Percentiles rank a stretch among this genome's conserved stretches.
These are phyloP conservation scores for Domatiomyces globalis DNA, from an alignment of 2,329 filamentous ascomycete genomes.

Conservation along the genomic window DNA sequence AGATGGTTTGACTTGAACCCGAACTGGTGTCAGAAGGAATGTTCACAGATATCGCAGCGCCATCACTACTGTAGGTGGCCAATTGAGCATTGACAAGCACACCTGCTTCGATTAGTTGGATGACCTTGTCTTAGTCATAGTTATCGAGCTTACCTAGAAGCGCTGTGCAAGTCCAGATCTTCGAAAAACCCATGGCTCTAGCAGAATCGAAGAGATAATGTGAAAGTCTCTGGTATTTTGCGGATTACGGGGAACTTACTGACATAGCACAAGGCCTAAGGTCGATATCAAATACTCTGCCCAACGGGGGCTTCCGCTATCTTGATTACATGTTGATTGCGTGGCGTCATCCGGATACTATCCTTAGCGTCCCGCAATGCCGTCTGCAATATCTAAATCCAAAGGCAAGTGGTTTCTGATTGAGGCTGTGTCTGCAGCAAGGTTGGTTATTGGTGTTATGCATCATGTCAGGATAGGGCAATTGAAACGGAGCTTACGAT, in stretches of 20 bases:
- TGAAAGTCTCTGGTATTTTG: too few species aligned
- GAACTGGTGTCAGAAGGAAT: constrained; percentile 39
- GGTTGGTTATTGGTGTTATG: not conserved
- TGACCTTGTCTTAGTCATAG: not conserved
- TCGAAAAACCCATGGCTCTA: constrained; percentile 2
- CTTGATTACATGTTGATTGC: not conserved
- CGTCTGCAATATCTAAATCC: not conserved
- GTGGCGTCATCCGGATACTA: not conserved
- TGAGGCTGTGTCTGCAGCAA: not conserved
- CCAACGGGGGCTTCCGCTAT: not conserved
- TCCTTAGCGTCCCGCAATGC: not conserved
- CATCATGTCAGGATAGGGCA: not conserved
- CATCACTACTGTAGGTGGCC: constrained; percentile 6
- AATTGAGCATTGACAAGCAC: constrained; percentile 13
- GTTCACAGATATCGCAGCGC: constrained; percentile 30
- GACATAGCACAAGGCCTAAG: not conserved
- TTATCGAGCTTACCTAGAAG: constrained; percentile 1
- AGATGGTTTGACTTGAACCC: constrained; percentile 41
- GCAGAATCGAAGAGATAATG: not conserved
- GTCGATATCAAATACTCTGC: not conserved
- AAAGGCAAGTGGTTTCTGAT: not conserved
- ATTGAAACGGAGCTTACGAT: not conserved
- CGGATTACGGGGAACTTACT: not conserved
- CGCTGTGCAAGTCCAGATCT: not conserved
- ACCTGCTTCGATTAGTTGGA: constrained; percentile 23